phyloP scores from a whole-genome alignment of 441 rosid species.

The Mallotus repandus region DNA sequence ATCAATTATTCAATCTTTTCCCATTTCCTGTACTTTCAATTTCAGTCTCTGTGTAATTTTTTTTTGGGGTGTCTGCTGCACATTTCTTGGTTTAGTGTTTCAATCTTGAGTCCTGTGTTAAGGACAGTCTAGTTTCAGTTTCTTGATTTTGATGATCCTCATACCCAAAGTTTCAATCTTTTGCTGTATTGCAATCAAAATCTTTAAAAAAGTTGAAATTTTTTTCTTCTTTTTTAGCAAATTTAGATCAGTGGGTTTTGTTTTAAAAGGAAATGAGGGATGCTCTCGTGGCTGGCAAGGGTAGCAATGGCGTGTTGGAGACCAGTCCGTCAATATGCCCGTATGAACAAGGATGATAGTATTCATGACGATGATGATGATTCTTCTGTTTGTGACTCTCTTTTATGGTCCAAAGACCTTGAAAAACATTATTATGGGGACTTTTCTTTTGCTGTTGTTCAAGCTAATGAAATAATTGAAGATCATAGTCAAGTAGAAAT shows the following conservation, averaged over 20 bases:
- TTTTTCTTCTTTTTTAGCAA: neutral
- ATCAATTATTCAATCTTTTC: constrained; percentile 5
- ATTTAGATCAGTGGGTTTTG: constrained; percentile 23
- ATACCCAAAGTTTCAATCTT: constrained; percentile 8
- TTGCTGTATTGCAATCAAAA: neutral
- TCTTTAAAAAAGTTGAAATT: neutral
- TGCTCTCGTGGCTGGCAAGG: constrained; percentile 72
- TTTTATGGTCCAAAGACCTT: constrained; percentile 76
- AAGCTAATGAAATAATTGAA: constrained; percentile 79
- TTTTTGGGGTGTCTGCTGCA: neutral
- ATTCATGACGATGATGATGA: constrained; percentile 32
- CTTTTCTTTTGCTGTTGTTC: constrained; percentile 77
- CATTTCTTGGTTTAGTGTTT: too few relatives aligned
- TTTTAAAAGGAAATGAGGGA: constrained; percentile 74
- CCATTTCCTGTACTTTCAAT: constrained; percentile 7
- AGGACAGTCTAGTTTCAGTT: neutral
- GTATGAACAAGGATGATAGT: constrained; percentile 64
- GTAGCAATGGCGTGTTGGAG: constrained; percentile 66
- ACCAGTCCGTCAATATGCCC: constrained; percentile 65
- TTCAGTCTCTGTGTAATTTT: neutral
- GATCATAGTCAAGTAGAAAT: constrained; percentile 89
- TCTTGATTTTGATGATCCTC: constrained; percentile 9
- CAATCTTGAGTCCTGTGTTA: neutral
- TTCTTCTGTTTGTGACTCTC: constrained; percentile 42
- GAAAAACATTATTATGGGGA: constrained; percentile 75